phyloP scores from a whole-genome alignment of 805 yeast species.

The Yarrowia keelungensis region DNA sequence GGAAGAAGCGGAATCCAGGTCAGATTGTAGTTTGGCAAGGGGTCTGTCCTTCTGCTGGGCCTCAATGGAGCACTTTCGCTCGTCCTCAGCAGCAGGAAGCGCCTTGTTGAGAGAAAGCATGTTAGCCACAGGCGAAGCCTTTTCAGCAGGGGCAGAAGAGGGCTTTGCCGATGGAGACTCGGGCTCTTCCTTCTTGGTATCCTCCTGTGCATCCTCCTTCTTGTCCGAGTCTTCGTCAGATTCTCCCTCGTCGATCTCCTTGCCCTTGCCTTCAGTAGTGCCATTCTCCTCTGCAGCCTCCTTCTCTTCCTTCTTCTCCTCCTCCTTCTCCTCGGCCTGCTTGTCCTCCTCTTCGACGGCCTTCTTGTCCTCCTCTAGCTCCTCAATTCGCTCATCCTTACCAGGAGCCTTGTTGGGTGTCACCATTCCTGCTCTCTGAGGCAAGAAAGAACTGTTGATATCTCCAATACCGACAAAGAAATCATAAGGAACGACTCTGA shows the following conservation, averaged over 20 bases:
- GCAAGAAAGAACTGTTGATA: slow-evolving; percentile 89
- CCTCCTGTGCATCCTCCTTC: slow-evolving; percentile 17
- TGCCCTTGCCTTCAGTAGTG: slow-evolving; percentile 9
- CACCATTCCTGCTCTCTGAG: slow-evolving; percentile 62
- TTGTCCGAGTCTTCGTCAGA: slow-evolving; percentile 4
- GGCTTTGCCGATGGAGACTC: background rate
- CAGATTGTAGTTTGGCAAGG: slow-evolving; percentile 78
- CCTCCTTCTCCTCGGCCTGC: background rate
- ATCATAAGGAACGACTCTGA: slow-evolving; percentile 93
- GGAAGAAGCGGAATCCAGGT: slow-evolving; percentile 51
- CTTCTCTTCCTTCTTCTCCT: no score
- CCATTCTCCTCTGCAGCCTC: background rate
- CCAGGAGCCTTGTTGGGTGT: slow-evolving; percentile 44
- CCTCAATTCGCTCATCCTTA: slow-evolving; percentile 25
- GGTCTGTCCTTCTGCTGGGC: slow-evolving; percentile 85
- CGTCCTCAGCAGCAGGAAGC: slow-evolving; percentile 44
- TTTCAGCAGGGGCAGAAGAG: slow-evolving; percentile 9
- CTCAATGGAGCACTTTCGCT: slow-evolving; percentile 59
- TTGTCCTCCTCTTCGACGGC: slow-evolving; percentile 10
- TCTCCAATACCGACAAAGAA: slow-evolving; percentile 98
- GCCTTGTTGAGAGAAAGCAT: slow-evolving; percentile 45
- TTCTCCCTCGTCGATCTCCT: slow-evolving; percentile 21
- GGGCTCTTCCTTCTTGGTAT: background rate
- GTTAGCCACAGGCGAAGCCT: slow-evolving; percentile 35
- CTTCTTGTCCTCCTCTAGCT: slow-evolving; percentile 43